phyloP scores from a whole-genome alignment of 192 early-diverging fungal species.

The Geranomyces variabilis region DNA sequence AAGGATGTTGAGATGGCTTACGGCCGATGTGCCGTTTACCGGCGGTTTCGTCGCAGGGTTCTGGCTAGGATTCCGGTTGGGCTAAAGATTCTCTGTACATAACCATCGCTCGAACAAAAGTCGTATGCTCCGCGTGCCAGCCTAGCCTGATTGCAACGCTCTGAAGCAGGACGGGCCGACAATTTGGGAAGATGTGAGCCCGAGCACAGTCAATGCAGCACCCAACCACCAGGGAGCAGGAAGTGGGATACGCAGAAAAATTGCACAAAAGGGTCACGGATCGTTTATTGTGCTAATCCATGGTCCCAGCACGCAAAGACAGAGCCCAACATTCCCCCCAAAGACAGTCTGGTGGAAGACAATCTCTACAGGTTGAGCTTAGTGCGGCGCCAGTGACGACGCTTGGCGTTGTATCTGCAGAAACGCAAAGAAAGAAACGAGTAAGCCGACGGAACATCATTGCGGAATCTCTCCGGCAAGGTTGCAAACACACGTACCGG shows the following conservation, averaged over 20 bases:
- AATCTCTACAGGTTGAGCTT: slow-evolving; percentile 89
- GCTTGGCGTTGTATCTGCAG: slow-evolving; percentile 95
- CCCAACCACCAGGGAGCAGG: no score
- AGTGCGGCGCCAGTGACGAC: slow-evolving; percentile 98
- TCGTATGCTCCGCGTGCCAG: no score
- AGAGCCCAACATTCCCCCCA: slow-evolving; percentile 3
- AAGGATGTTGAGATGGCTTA: slow-evolving; percentile 23
- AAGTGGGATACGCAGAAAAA: no score
- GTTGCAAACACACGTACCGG: slow-evolving; percentile 50
- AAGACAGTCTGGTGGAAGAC: slow-evolving; percentile 15
- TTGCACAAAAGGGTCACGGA: no score
- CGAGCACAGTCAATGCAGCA: no score
- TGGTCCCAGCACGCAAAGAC: neutral
- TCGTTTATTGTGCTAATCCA: slow-evolving; percentile 4
- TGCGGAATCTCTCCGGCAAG: neutral
- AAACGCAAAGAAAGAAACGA: slow-evolving; percentile 9
- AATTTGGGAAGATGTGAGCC: no score
- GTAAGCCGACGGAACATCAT: no score
- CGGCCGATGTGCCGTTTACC: slow-evolving; percentile 28
- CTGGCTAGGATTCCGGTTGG: slow-evolving; percentile 27
- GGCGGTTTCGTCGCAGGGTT: slow-evolving; percentile 31
- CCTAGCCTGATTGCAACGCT: no score
- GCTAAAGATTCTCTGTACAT: neutral
- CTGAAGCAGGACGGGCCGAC: no score
- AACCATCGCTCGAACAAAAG: neutral